Conservation (phyloP, 768 basidiomycete genomes). For the Termitomyces sp. region DNA sequence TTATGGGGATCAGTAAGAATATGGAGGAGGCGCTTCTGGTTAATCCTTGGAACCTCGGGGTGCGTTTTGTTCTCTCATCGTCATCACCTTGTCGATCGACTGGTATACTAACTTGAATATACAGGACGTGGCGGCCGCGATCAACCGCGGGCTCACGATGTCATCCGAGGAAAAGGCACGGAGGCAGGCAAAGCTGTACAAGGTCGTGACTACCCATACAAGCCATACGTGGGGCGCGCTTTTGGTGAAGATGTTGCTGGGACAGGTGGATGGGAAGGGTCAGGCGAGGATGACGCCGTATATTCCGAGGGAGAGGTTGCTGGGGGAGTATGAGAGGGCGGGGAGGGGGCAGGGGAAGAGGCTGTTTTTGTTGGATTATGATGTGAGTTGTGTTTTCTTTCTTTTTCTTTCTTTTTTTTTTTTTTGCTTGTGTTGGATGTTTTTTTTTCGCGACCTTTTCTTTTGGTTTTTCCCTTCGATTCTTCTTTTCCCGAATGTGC, state of each 20-base stretch:
- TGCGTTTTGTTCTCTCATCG: constrained; percentile 33
- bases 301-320: constrained; percentile 60
- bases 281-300: constrained; percentile 84
- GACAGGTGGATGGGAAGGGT: constrained; percentile 74
- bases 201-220: constrained; percentile 88
- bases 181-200: constrained; percentile 75
- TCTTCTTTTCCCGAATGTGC: no score
- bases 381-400: constrained; percentile 52
- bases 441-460: background rate
- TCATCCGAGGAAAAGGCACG: constrained; percentile 64
- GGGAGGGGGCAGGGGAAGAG: constrained; percentile 82
- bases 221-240: constrained; percentile 92
- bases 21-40: constrained; percentile 88
- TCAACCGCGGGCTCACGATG: constrained; percentile 88
- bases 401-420: background rate
- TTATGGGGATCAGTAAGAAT: constrained; percentile 94
- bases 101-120: no score
- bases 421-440: background rate
- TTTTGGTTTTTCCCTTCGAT: background rate
- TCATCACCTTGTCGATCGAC: background rate
- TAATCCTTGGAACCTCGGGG: constrained; percentile 95
- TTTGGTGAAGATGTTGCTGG: constrained; percentile 83
- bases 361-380: constrained; percentile 94
- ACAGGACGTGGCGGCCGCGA: constrained; percentile 84
- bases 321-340: constrained; percentile 59